Conservation (phyloP, 257 asterid genomes). For the Osmanthus fragrans region DNA sequence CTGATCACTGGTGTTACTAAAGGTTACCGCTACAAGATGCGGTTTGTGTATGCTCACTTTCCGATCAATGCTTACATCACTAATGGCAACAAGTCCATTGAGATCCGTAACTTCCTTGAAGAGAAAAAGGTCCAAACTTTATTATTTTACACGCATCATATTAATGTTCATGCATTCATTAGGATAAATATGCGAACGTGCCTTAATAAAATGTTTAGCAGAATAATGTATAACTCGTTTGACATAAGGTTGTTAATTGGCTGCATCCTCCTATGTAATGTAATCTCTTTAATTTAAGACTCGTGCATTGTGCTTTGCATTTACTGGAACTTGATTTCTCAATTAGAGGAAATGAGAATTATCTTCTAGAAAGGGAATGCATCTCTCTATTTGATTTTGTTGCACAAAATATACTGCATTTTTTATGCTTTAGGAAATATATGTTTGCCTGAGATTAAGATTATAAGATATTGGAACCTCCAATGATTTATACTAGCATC, state of each 20-base stretch:
- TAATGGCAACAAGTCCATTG: no score
- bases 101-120: no score
- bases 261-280: background rate
- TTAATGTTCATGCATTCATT: no score
- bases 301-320: background rate
- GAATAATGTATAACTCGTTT: background rate
- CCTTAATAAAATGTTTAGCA: background rate
- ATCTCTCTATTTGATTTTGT: background rate
- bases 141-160: no score
- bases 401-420: background rate
- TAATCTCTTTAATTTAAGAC: background rate
- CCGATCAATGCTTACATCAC: no score
- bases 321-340: background rate
- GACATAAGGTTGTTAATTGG: background rate
- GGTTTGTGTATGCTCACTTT: no score
- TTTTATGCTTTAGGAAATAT: background rate
- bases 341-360: background rate
- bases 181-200: background rate
- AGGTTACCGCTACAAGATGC: no score
- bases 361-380: background rate
- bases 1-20: no score
- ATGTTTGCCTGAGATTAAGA: background rate
- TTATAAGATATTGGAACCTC: background rate
- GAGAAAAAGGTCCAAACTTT: no score
- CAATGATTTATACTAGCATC: background rate